phyloP scores from a whole-genome alignment of 2,329 filamentous ascomycete genomes.

The Tympanopsis confertula region DNA sequence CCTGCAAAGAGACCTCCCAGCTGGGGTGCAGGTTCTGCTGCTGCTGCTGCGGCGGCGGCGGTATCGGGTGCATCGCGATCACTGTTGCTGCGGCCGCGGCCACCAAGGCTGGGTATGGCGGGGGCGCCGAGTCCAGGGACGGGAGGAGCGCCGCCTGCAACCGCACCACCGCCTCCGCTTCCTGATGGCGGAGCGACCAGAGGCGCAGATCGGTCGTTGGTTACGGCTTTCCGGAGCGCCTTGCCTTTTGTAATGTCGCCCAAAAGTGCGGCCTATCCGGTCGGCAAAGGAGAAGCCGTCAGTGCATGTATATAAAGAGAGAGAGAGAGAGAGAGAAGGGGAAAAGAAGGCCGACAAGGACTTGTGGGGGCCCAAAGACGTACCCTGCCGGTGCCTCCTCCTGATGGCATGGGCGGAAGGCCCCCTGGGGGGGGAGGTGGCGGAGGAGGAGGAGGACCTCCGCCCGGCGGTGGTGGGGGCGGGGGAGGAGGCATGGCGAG shows the following conservation, averaged over 20 bases:
- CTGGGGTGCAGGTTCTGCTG: slow-evolving; percentile 59
- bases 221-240: slow-evolving; percentile 70
- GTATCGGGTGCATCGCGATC: slow-evolving; percentile 43
- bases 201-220: slow-evolving; percentile 87
- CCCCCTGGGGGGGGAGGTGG: slow-evolving; percentile 60
- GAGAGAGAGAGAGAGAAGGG: background rate
- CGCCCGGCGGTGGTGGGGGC: slow-evolving; percentile 62
- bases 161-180: slow-evolving; percentile 43
- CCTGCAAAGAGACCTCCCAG: slow-evolving; percentile 80
- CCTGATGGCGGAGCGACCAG: slow-evolving; percentile 44
- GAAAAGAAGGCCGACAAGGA: no score
- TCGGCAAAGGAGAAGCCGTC: slow-evolving; percentile 6
- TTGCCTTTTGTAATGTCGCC: slow-evolving; percentile 77
- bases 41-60: no score
- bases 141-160: slow-evolving; percentile 67
- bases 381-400: no score
- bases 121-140: slow-evolving; percentile 52
- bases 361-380: no score
- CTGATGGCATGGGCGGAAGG: no score
- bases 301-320: slow-evolving; percentile 6
- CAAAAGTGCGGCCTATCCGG: slow-evolving; percentile 83
- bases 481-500: slow-evolving; percentile 41
- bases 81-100: slow-evolving; percentile 73
- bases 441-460: slow-evolving; percentile 49
- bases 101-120: slow-evolving; percentile 61